Percentiles rank a stretch among this genome's conserved stretches.
Conservation (phyloP, 2,329 filamentous ascomycete genomes). For the Curvularia hawaiiensis region DNA sequence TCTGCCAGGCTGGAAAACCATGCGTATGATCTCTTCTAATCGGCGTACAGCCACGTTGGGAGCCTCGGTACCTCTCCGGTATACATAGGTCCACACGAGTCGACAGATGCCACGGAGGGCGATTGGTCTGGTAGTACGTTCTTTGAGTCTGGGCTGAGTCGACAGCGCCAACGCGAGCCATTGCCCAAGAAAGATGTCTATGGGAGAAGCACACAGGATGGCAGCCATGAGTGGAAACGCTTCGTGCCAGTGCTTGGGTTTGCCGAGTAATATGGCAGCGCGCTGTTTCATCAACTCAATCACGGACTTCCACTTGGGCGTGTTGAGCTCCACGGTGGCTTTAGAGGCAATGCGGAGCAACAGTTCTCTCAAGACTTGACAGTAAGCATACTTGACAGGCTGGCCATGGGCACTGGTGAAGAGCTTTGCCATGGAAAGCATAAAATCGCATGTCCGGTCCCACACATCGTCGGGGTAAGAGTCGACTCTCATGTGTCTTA, state of each 20-base stretch:
- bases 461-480: conserved; percentile 75
- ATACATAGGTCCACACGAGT: conserved; percentile 92
- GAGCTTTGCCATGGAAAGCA: conserved; percentile 78
- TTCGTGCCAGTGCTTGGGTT: conserved; percentile 89
- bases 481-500: conserved; percentile 85
- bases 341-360: conserved; percentile 85
- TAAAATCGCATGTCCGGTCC: conserved; percentile 87
- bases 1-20: conserved; percentile 81
- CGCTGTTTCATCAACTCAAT: conserved; percentile 78
- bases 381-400: conserved; percentile 91
- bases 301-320: conserved; percentile 86
- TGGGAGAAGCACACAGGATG: conserved; percentile 84
- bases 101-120: conserved; percentile 90
- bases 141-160: conserved; percentile 81
- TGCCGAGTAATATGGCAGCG: conserved; percentile 82
- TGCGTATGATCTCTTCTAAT: conserved; percentile 84
- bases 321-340: conserved; percentile 75
- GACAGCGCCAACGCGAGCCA: conserved; percentile 84
- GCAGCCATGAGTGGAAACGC: conserved; percentile 88
- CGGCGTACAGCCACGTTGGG: conserved; percentile 72
- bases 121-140: conserved; percentile 75
- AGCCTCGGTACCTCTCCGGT: conserved; percentile 74
- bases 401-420: conserved; percentile 87
- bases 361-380: conserved; percentile 85
- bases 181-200: conserved; percentile 80